Base-by-base conservation (phyloP, 352 stramenopile genomes). In the Phytophthora pini region DNA sequence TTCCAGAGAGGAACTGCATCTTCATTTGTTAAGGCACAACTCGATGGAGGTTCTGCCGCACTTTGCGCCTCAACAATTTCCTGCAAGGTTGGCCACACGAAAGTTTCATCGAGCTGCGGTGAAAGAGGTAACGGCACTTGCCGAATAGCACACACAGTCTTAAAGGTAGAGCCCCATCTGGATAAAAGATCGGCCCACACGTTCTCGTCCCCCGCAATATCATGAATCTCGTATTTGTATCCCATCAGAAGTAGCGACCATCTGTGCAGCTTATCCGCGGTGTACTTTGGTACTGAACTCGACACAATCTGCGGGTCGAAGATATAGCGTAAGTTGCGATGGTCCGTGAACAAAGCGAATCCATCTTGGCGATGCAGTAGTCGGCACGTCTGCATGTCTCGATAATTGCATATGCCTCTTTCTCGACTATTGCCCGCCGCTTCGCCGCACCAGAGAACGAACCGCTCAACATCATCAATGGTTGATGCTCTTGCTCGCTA, bases 151-250 rank as follows among this genome's bases (percentile, higher is more conserved):
- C 31, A 47, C 1, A 61, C 34, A 1, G 43, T 61, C 27, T 15
- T 43, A 27, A 65, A 47, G 2, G 41, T 36, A 2, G 46, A 46
- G 0, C 46, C 62, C 47, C 49, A 70, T 3, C 54, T 20, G 0
- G 46, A 65, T 5, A 70, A 13, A 3, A 65, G 12, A 32, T 65
- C 48, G 0, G 31, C 54, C 40, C 54, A 70, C 2, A 70, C 31
- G 7, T 70, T 70, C 0, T 38, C 31, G 0, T 54, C 45, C 1
- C 55, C 61, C 5, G 54, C 27, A 29, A 69, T 64, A 27, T 70
- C 53, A 6, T 67, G 27, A 17, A 76, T 70, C 0, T 61, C 39
- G 31, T 70, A 68, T 4, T 46, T 44, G 20, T 61, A 24, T 0
- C 24, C 7, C 29, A 54, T 54, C 1, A 54, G 11, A 5, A 43